Conservation (phyloP, 441 rosid species). For the Oxalis stricta region DNA sequence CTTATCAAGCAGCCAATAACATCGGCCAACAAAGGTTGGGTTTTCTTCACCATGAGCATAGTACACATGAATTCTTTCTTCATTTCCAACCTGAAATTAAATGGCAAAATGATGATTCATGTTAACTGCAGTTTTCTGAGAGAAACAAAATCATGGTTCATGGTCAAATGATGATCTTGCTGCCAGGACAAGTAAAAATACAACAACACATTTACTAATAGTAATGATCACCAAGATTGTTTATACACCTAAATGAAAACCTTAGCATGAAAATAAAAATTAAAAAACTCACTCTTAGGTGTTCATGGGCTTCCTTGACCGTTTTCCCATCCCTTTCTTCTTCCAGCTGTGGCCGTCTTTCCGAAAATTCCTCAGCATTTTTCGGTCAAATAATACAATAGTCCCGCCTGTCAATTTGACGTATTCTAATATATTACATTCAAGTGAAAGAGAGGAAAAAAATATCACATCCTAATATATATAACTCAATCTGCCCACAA, state of each 20-base stretch:
- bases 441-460: too few relatives aligned
- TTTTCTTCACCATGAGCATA: slow-evolving; percentile 90
- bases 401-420: slow-evolving; percentile 81
- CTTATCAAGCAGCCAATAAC: slow-evolving; percentile 99
- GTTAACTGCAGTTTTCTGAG: background rate
- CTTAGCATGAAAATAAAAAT: too few relatives aligned
- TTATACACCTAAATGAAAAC: too few relatives aligned
- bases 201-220: background rate
- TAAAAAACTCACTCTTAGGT: slow-evolving; percentile 74
- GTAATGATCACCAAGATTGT: too few relatives aligned
- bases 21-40: slow-evolving; percentile 87
- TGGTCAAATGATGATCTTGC: too few relatives aligned
- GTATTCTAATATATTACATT: too few relatives aligned
- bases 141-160: too few relatives aligned
- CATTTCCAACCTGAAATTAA: slow-evolving; percentile 70
- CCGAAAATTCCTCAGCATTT: slow-evolving; percentile 91
- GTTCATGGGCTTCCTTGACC: slow-evolving; percentile 97
- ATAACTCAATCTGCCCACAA: too few relatives aligned
- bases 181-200: background rate
- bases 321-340: slow-evolving; percentile 98
- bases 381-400: slow-evolving; percentile 72
- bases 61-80: slow-evolving; percentile 97
- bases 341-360: slow-evolving; percentile 98
- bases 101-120: slow-evolving; percentile 9
- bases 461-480: too few relatives aligned